Conservation (phyloP, 306 rosid genomes). For the Rosa rugosa region DNA sequence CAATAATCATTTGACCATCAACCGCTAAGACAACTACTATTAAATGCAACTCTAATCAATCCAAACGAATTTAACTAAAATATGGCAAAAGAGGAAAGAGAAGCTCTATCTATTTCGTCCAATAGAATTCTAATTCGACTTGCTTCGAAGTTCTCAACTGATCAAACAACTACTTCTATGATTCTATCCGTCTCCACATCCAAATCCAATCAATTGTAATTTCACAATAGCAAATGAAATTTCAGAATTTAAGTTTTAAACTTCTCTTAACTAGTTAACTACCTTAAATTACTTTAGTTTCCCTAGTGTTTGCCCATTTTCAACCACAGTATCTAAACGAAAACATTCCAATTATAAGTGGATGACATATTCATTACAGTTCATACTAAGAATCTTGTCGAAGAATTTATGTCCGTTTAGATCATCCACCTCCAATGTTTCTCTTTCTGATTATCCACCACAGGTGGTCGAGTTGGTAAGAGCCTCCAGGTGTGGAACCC, state of each 20-base stretch:
- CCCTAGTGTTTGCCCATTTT: not conserved
- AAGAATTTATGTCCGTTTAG: constrained; percentile 3
- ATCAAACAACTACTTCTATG: not conserved
- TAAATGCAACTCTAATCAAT: constrained; percentile 13
- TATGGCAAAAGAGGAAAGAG: not conserved
- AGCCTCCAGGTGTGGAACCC: too few species aligned
- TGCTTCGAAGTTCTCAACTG: not conserved
- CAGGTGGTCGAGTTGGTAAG: too few species aligned
- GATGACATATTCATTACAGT: constrained; percentile 30
- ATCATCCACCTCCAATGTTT: not conserved
- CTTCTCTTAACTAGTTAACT: not conserved
- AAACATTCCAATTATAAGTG: constrained; percentile 17
- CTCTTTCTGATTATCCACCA: too few species aligned
- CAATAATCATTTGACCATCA: constrained; percentile 6
- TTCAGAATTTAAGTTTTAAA: not conserved
- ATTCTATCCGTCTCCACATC: not conserved
- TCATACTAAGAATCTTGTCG: constrained; percentile 11
- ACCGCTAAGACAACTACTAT: not conserved
- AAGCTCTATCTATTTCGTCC: not conserved
- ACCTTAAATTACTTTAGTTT: constrained; percentile 11
- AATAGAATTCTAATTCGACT: not conserved
- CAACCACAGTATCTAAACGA: not conserved
- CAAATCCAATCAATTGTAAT: not conserved
- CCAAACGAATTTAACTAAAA: not conserved
- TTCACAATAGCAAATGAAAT: not conserved